Conservation (phyloP, 768 basidiomycete species). For the Amanita subjunquillea region DNA sequence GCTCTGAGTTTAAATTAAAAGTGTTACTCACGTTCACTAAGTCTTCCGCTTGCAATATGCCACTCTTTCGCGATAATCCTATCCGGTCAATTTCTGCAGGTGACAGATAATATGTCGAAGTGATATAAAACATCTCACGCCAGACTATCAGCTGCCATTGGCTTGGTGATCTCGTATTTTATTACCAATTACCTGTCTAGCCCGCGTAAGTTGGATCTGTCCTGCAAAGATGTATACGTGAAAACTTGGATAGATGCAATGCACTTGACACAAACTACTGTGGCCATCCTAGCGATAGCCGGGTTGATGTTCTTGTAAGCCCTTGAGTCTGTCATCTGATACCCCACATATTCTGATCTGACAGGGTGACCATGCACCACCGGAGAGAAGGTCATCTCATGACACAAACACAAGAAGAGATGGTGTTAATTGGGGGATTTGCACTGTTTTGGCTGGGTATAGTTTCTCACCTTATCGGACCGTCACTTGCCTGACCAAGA, state of each 20-base stretch:
- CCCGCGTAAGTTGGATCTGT: slow-evolving; percentile 22
- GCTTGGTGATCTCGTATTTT: slow-evolving; percentile 38
- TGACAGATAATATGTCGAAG: slow-evolving; percentile 9
- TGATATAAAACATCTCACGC: not conserved
- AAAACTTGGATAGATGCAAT: slow-evolving; percentile 35
- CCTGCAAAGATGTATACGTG: not conserved
- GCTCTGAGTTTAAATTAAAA: not conserved
- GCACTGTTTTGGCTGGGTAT: slow-evolving; percentile 74
- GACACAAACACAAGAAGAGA: slow-evolving; percentile 65
- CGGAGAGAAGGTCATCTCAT: slow-evolving; percentile 48
- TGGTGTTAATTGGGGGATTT: slow-evolving; percentile 59
- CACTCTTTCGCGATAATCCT: slow-evolving; percentile 39
- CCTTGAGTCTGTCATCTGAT: not conserved
- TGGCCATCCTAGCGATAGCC: slow-evolving; percentile 59
- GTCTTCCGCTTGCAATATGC: slow-evolving; percentile 20
- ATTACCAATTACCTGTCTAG: slow-evolving; percentile 40
- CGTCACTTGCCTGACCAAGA: not conserved
- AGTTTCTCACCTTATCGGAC: slow-evolving; percentile 13
- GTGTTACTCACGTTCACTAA: not conserved
- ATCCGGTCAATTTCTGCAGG: slow-evolving; percentile 33
- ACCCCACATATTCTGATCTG: not conserved
- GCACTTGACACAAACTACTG: slow-evolving; percentile 63
- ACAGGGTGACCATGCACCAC: slow-evolving; percentile 62
- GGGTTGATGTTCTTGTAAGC: slow-evolving; percentile 51
- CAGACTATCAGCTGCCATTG: slow-evolving; percentile 29